These are phyloP conservation scores for Secale cereale DNA, from an alignment of 176 grass and related monocot genomes.

Conservation along the genomic window DNA sequence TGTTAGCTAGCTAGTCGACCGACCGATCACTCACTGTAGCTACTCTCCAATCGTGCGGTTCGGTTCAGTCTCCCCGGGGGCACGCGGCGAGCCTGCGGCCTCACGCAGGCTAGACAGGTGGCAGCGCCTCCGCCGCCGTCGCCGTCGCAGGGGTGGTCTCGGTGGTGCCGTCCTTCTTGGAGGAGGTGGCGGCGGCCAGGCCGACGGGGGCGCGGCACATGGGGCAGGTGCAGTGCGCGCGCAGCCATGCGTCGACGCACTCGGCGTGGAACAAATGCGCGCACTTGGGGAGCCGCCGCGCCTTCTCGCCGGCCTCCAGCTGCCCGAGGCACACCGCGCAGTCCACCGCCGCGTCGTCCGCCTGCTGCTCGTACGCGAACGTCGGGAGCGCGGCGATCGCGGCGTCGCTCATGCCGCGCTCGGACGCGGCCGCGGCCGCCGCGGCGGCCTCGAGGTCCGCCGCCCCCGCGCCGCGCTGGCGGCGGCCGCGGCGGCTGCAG, in stretches of 20 bases:
- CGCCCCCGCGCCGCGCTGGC: rapidly evolving
- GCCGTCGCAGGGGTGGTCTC: not conserved
- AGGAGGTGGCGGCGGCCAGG: not conserved
- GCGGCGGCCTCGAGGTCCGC: not conserved
- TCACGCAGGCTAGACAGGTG: slow-evolving; percentile 10
- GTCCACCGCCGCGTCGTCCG: not conserved
- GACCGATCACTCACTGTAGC: not conserved
- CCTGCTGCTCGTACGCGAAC: slow-evolving; percentile 7
- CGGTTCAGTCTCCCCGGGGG: not conserved
- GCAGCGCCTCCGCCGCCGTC: not conserved
- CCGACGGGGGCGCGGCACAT: slow-evolving; percentile 58
- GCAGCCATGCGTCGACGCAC: slow-evolving; percentile 73
- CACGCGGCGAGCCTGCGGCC: not conserved
- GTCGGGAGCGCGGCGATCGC: slow-evolving; percentile 50
- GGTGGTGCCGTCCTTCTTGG: not conserved
- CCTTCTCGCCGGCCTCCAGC: slow-evolving; percentile 53
- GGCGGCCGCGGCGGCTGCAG: slow-evolving; percentile 19
- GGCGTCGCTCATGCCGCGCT: slow-evolving; percentile 21
- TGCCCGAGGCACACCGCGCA: slow-evolving; percentile 67
- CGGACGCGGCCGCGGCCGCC: not conserved
- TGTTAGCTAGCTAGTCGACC: slow-evolving; percentile 3
- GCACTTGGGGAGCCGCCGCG: slow-evolving; percentile 53
- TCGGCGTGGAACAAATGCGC: slow-evolving; percentile 65
- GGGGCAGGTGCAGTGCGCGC: slow-evolving; percentile 53
- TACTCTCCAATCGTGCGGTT: slow-evolving; percentile 5